Conservation (phyloP, 805 yeast genomes). For the Lachancea nothofagi region DNA sequence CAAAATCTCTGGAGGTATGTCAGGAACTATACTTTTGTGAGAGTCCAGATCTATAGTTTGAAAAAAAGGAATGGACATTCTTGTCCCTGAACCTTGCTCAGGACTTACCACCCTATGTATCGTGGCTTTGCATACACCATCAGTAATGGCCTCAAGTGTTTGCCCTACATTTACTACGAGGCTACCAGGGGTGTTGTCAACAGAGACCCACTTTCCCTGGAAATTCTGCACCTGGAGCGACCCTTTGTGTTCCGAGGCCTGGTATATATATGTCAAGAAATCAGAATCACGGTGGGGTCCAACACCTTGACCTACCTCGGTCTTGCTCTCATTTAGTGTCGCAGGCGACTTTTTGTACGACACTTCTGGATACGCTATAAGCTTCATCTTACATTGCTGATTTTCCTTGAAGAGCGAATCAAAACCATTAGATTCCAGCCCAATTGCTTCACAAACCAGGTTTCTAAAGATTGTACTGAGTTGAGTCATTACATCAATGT, state of each 20-base stretch:
- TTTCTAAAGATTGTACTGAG: conserved; percentile 40
- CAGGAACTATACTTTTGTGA: conserved; percentile 11
- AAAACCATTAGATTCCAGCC: conserved; percentile 40
- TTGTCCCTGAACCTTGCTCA: conserved; percentile 24
- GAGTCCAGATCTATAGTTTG: conserved; percentile 18
- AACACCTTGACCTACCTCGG: conserved; percentile 42
- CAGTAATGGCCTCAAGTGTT: conserved; percentile 53
- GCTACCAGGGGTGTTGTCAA: conserved; percentile 43
- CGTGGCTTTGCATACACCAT: conserved; percentile 55
- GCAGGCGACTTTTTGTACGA: conserved; percentile 11
- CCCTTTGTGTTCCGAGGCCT: conserved; percentile 44
- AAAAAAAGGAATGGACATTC: conserved; percentile 24
- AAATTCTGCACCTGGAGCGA: conserved; percentile 53
- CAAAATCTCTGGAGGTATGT: conserved; percentile 13
- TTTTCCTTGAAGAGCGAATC: conserved; percentile 46
- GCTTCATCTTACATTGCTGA: conserved; percentile 48
- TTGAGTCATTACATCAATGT: conserved; percentile 42
- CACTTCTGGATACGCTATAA: conserved; percentile 49
- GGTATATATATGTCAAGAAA: conserved; percentile 53
- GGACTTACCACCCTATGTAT: conserved; percentile 51
- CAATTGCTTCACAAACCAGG: conserved; percentile 53
- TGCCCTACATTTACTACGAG: conserved; percentile 58
- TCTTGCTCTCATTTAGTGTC: too few relatives aligned
- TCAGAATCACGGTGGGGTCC: conserved; percentile 69
- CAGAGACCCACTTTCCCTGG: conserved; percentile 53